Evolutionary conservation across 805 yeast species (phyloP).

Genomic region (Candida xiaguanensis): DNA sequence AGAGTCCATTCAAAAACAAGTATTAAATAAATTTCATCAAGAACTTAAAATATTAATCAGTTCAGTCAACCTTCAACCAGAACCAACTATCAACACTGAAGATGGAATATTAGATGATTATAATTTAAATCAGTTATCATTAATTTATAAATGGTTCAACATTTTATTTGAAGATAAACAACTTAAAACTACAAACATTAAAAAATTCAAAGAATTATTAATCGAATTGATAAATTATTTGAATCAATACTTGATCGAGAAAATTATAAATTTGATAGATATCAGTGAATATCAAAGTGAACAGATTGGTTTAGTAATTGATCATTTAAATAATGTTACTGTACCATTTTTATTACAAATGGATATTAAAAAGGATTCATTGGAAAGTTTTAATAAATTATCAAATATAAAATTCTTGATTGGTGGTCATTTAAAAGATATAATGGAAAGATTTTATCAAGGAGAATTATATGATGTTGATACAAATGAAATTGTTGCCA

Average conservation of each 20-base stretch:
- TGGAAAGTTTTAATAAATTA: slow-evolving; percentile 24
- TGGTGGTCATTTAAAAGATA: slow-evolving; percentile 40
- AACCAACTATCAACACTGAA: slow-evolving; percentile 7
- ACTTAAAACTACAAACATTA: slow-evolving; percentile 22
- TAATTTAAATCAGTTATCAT: slow-evolving; percentile 15
- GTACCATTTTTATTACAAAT: slow-evolving; percentile 16
- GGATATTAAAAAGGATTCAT: slow-evolving; percentile 15
- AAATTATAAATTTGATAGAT: slow-evolving; percentile 23
- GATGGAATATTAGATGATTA: slow-evolving; percentile 17
- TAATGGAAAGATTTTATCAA: slow-evolving; percentile 47
- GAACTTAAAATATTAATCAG: slow-evolving; percentile 15
- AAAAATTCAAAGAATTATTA: slow-evolving; percentile 24
- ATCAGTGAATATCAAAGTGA: slow-evolving; percentile 35
- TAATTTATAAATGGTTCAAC: slow-evolving; percentile 22
- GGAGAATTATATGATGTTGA: slow-evolving; percentile 49
- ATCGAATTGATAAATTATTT: slow-evolving; percentile 24
- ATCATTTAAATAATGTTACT: slow-evolving; percentile 19
- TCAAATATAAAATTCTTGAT: slow-evolving; percentile 30
- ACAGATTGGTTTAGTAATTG: slow-evolving; percentile 26
- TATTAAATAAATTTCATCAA: slow-evolving; percentile 14
- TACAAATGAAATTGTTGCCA: slow-evolving; percentile 41
- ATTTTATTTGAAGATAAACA: slow-evolving; percentile 17
- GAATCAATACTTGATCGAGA: slow-evolving; percentile 24
- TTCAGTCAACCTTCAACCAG: slow-evolving; percentile 14
- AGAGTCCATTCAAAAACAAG: slow-evolving; percentile 19